These are phyloP conservation scores for Kewa caespitosa DNA, from an alignment of 179 eudicot genomes.

Conservation along the genomic window DNA sequence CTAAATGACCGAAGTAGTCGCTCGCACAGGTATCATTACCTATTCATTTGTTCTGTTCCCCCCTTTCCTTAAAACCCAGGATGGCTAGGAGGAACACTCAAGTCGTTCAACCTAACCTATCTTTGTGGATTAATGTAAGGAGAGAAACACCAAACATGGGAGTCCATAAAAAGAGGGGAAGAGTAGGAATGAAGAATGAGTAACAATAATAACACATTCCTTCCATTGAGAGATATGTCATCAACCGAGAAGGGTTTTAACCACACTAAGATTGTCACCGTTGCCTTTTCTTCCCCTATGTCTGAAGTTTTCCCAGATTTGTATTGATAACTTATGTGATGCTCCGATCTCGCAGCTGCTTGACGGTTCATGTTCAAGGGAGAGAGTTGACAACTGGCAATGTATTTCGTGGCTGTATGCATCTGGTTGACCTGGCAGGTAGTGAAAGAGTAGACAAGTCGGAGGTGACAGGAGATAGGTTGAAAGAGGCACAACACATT, in stretches of 20 bases:
- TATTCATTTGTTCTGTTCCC: neutral
- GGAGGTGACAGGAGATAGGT: conserved; percentile 90
- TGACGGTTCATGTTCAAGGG: conserved; percentile 98
- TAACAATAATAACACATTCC: too few species aligned
- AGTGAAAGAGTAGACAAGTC: conserved; percentile 97
- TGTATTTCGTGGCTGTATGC: conserved; percentile 93
- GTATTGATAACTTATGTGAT: conserved; percentile 17
- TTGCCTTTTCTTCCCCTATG: neutral
- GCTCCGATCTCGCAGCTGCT: conserved; percentile 57
- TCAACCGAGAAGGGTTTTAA: too few species aligned
- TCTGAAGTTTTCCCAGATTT: neutral
- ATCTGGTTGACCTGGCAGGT: conserved; percentile 95
- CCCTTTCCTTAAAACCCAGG: neutral
- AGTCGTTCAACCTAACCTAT: too few species aligned
- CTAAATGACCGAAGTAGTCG: conserved; percentile 97
- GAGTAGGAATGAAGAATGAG: too few species aligned
- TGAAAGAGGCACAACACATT: conserved; percentile 97
- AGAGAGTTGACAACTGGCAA: conserved; percentile 78
- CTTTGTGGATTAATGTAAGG: too few species aligned
- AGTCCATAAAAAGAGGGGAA: too few species aligned
- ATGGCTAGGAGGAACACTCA: too few species aligned
- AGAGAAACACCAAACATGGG: too few species aligned
- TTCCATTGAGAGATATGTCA: too few species aligned
- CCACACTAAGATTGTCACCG: too few species aligned
- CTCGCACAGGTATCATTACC: conserved; percentile 76